Base-by-base conservation (phyloP, 83 land plant genomes). In the Diphasiastrum complanatum region DNA sequence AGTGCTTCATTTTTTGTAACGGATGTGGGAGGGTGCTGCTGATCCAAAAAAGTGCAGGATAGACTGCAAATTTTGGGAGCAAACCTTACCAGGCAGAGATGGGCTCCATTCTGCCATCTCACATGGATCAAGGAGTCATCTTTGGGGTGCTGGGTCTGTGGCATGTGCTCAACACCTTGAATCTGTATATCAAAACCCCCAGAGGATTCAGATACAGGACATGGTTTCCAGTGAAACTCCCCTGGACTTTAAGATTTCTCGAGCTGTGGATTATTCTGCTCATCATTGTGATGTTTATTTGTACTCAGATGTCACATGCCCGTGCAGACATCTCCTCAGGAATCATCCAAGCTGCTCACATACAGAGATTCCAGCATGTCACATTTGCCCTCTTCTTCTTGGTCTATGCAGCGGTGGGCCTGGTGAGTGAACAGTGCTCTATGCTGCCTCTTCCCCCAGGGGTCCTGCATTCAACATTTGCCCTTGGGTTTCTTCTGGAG, bases 401-500 rank as follows among this genome's bases (percentile, higher is more conserved):
- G 2, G 18, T 33, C 0, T 68, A 68, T 19, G 6, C 37, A 10
- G 20, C 60, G 18, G 40, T 27, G 20, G 71, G 41, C 1, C 40
- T 68, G 5, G 41, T 60, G 16, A 31, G 18, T 2, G 71, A 68
- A 45, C 25, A 59, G 34, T 30, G 67, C 1, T 11, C 22, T 4
- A 14, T 33, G 19, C 54, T 68, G 18, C 68, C 67, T 23, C 71
- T 68, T 0, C 71, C 71, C 5, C 1, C 33, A 2, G 71, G 71
- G 8, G 68, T 36, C 5, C 68, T 68, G 4, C 51, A 68, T 5
- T 49, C 45, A 19, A 60, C 45, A 1, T 60, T 68, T 16, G 53
- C 66, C 4, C 35, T 61, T 2, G 71, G 71, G 23, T 68, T 68
- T 16, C 47, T 60, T 8, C 59, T 68, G 71, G 71, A 68, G 68